These are phyloP conservation scores for Ziziphus jujuba DNA, from an alignment of 306 rosid species.

Conservation along the genomic window DNA sequence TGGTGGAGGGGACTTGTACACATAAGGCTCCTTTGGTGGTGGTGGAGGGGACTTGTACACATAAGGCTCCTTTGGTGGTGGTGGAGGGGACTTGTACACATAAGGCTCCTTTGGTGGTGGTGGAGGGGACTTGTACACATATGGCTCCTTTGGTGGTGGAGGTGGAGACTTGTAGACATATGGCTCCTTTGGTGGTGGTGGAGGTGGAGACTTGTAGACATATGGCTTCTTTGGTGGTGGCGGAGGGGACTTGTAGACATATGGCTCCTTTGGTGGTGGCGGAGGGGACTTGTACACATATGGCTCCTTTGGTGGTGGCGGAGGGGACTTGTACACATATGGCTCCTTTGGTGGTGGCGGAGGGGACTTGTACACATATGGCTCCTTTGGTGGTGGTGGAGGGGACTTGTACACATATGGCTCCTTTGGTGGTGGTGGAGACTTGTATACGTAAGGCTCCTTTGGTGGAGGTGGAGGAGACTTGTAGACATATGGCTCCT, in stretches of 20 bases:
- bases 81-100: constrained; percentile 22
- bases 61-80: constrained; percentile 16
- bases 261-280: background rate
- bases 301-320: constrained; percentile 8
- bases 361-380: constrained; percentile 28
- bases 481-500: constrained; percentile 23
- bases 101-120: constrained; percentile 1
- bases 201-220: constrained; percentile 31
- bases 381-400: constrained; percentile 3
- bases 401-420: constrained; percentile 29
- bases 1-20: constrained; percentile 37
- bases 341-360: constrained; percentile 21
- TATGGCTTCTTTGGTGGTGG: constrained; percentile 21
- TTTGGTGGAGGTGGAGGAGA: constrained; percentile 61
- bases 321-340: constrained; percentile 17
- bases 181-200: background rate
- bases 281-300: constrained; percentile 46
- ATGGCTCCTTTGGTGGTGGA: constrained; percentile 2
- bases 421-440: no score
- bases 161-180: constrained; percentile 38
- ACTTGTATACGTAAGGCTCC: background rate
- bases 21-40: constrained; percentile 26
- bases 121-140: constrained; percentile 27
- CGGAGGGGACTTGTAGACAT: background rate
- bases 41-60: background rate